Evolutionary conservation across 2,329 filamentous ascomycete genomes (phyloP).

Genomic region (Scytalidium sp.): DNA sequence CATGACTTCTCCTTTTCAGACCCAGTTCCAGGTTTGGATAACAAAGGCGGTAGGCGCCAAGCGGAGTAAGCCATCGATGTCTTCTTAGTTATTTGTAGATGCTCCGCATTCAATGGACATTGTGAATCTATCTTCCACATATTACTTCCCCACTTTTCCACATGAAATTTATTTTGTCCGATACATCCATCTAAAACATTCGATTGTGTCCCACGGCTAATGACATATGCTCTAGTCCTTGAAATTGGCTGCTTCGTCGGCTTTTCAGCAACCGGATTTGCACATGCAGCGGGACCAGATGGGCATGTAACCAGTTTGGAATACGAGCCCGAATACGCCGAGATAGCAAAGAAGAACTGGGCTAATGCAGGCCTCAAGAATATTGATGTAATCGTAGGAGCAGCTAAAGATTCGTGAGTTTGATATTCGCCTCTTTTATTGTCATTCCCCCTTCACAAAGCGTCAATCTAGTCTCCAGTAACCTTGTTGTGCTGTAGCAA

Average conservation of each 20-base stretch:
- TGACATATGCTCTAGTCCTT: constrained; percentile 16
- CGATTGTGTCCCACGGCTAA: not conserved
- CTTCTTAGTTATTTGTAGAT: constrained; percentile 1
- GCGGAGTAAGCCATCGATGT: constrained; percentile 12
- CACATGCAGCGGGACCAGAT: constrained; percentile 19
- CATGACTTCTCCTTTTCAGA: constrained; percentile 23
- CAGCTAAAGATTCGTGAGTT: constrained; percentile 44
- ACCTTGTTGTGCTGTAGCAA: too few species aligned
- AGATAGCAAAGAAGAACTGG: constrained; percentile 36
- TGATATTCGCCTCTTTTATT: constrained; percentile 12
- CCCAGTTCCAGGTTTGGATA: constrained; percentile 19
- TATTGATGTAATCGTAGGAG: constrained; percentile 43
- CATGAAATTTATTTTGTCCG: not conserved
- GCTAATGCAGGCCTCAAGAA: constrained; percentile 39
- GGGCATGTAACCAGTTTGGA: constrained; percentile 39
- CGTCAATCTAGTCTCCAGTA: too few species aligned
- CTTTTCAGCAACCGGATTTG: constrained; percentile 22
- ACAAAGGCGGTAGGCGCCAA: constrained; percentile 19
- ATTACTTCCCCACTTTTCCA: too few species aligned
- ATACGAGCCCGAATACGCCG: constrained; percentile 40
- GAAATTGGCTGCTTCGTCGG: constrained; percentile 27
- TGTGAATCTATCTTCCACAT: too few species aligned
- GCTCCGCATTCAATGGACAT: too few species aligned
- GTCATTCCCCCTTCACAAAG: too few species aligned
- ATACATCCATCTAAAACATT: not conserved